Evolutionary conservation across 2,329 filamentous ascomycete species (phyloP), one percentile per base, ranked within the genome.

Genomic region (Beauveria australis): DNA sequence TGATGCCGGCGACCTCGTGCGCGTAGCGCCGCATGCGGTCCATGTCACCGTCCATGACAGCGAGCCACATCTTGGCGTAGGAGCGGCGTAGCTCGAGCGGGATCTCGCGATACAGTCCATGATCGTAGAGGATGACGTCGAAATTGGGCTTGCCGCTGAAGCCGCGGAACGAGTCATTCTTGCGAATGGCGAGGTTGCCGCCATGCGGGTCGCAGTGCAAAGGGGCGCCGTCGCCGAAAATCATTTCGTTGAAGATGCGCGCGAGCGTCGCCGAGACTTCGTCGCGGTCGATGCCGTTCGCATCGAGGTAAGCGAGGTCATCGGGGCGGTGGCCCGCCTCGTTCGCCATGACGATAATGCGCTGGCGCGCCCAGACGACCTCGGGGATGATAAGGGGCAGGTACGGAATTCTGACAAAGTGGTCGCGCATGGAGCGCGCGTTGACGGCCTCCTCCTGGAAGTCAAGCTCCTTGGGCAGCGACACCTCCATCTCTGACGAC

Each of bases 171-270:
- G 73, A 75, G 5, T 80, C 72, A 69, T 93, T 94, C 72, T 90
- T 86, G 47, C 92, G 87, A 63, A 99, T 91, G 24, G 94, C 92
- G 60, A 99, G 89, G 70, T 99, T 99, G 51, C 94, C 94, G 53
- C 92, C 94, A 70, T 99, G 94, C 0, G 94, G 94, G 71, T 99
- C 94, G 75, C 94, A 99, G 76, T 99, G 94, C 44, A 99, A 78
- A 0, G 94, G 92, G 0, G 93, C 93, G 62, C 88, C 83, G 57
- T 87, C 84, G 53, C 93, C 92, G 66, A 99, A 99, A 66, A 99
- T 97, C 94, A 99, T 99, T 72, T 97, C 92, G 78, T 99, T 99
- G 81, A 99, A 99, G 62, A 99, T 91, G 62, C 88, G 86, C 0
- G 94, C 89, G 4, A 99, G 79, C 0, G 92, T 89, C 1, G 93